phyloP scores from a whole-genome alignment of 345 rosid genomes.

The Eucalyptus dawsonii region DNA sequence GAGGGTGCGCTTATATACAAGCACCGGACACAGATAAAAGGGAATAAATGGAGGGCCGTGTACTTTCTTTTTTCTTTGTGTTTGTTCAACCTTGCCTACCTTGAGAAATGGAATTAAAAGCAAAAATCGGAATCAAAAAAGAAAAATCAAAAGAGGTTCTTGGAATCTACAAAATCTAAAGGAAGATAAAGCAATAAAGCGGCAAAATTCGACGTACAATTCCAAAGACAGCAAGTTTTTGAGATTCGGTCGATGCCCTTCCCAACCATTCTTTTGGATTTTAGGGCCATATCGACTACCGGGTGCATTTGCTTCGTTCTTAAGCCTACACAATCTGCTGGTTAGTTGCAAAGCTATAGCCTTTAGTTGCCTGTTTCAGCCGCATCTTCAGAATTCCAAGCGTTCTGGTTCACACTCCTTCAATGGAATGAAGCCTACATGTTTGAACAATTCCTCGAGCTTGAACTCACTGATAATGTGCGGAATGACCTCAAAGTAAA shows the following conservation, averaged over 20 bases:
- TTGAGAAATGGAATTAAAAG: constrained; percentile 25
- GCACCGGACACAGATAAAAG: background rate
- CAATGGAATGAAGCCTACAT: background rate
- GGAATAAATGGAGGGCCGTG: constrained; percentile 29
- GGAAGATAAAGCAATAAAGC: constrained; percentile 16
- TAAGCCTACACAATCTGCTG: background rate
- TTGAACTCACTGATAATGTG: background rate
- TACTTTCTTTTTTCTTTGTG: constrained; percentile 26
- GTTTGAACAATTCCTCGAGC: background rate
- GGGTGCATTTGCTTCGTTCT: background rate
- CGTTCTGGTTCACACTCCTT: background rate
- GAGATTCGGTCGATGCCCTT: background rate
- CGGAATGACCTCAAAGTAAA: background rate
- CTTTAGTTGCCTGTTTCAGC: background rate
- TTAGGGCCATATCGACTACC: background rate
- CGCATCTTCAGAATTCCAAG: background rate
- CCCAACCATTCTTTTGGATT: background rate
- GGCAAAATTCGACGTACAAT: background rate
- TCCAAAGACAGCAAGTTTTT: background rate
- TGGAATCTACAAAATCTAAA: background rate
- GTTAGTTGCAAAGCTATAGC: background rate
- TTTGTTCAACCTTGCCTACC: constrained; percentile 33
- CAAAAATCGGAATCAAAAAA: background rate
- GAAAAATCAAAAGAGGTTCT: background rate
- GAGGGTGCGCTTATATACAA: background rate